Evolutionary conservation across 176 grass and related monocot species (phyloP).

Genomic region (Otatea glauca): DNA sequence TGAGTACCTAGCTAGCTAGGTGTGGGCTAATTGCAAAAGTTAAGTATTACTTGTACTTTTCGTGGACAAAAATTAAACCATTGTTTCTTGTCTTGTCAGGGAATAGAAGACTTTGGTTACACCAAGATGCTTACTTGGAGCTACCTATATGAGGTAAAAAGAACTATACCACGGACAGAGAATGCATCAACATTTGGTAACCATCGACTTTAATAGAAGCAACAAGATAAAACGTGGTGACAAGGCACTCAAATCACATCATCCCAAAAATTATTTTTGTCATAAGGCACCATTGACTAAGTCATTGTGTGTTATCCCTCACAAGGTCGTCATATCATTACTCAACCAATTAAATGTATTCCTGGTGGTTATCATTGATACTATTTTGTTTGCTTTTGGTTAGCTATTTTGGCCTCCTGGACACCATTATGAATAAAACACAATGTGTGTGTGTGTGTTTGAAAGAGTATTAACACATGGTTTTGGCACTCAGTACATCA

Average conservation of each 20-base stretch:
- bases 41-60: neutral
- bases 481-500: conserved; percentile 43
- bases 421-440: neutral
- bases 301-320: neutral
- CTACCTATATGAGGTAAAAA: conserved; percentile 34
- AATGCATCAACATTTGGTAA: conserved; percentile 25
- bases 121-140: neutral
- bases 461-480: neutral
- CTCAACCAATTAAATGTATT: neutral
- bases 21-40: neutral
- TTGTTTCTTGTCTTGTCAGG: conserved; percentile 26
- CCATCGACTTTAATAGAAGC: conserved; percentile 2
- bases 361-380: neutral
- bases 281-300: neutral
- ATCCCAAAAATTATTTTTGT: neutral
- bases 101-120: neutral
- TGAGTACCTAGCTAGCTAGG: neutral
- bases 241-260: conserved; percentile 24
- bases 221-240: conserved; percentile 8
- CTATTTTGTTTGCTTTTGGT: neutral
- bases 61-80: conserved; percentile 5
- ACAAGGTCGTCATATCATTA: neutral
- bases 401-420: neutral
- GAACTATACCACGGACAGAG: conserved; percentile 30
- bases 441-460: neutral